Evolutionary conservation across 176 grass and related monocot genomes (phyloP), one percentile per base, ranked within the genome.

Genomic region (Eremochloa ophiuroides): DNA sequence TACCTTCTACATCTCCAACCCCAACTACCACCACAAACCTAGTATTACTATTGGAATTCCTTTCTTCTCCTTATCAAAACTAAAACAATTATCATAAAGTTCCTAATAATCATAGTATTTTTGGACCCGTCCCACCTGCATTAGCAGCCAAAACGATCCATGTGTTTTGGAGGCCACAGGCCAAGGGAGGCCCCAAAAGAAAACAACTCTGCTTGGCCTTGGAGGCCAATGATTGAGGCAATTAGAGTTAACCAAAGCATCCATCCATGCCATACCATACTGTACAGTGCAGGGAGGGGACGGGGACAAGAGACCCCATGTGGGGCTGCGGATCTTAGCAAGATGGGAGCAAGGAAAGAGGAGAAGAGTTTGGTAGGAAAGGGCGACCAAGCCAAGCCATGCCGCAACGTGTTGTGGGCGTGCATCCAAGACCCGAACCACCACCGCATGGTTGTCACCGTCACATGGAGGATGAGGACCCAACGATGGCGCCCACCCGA

Each of bases 401-500:
- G 70, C 77, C 72, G 68, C 87, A 80, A 87, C 27, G 50, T 87
- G 38, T 39, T 81, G 85, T 75, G 71, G 78, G 71, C 78, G 60
- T 76, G 76, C 76, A 47, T 84, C 76, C 82, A 60, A 78, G 61
- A 35, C 71, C 78, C 47, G 47, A 80, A 80, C 63, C 44, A 63
- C 56, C 75, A 55, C 62, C 64, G 74, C 83, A 86, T 34, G 77
- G 63, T 85, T 81, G 82, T 81, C 82, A 80, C 77, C 18, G 58
- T 74, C 88, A 79, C 79, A 90, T 90, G 88, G 60, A 79, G 83
- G 62, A 34, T 34, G 71, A 37, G 73, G 83, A 78, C 83, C 59
- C 72, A 77, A 11, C 83, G 83, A 90, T 47, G 68, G 66, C 33
- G 8, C 79, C 73, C 83, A 83, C 73, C 29, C 78, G 62, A 78